Base-by-base conservation (phyloP, 2,329 filamentous ascomycete species). In the Monosporascus ibericus region DNA sequence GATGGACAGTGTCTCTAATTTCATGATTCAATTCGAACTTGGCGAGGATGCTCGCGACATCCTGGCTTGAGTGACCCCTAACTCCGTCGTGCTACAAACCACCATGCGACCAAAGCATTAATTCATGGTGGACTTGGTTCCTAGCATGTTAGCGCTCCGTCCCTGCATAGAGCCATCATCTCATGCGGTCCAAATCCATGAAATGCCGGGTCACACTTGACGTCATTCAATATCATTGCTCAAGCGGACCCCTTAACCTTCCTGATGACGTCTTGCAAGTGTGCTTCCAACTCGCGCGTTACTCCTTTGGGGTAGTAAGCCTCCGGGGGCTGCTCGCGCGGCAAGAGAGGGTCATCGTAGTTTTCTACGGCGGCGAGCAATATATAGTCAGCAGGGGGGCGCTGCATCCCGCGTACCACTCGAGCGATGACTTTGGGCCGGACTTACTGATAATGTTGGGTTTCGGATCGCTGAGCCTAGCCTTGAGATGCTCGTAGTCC, bases 261-360 rank as follows among this genome's bases (percentile, higher is more conserved):
- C 20, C 61, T 61, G 51, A 72, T 61, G n/a, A 71, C 49, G 22
- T 63, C 63, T 18, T 70, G 63, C 60, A 79, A 67, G 22, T 61
- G 63, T 38, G 64, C 60, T 60, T 79, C 76, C 52, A 66, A 67
- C 55, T 75, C 72, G 3, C 61, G 55, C 4, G 74, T 75, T 8
- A 75, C 65, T 1, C 69, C 70, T 18, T 60, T 66, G 0, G 74
- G 72, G 49, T 69, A 67, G 55, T 68, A 58, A 52, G 66, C 58
- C 48, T 70, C 57, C 52, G 62, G 63, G 4, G 68, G 52, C 3
- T 63, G 58, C 47, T 66, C 58, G 24, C 72, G 68, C 24, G 72
- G 69, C 15, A 70, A 58, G 51, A 81, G 65, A 34, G 78, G 78
- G 53, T 81, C 77, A 7, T 71, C 70, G 49, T 75, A 78, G 38